Evolutionary conservation across 1,284 basidiomycete genomes (phyloP), one percentile per base, ranked within the genome.

Genomic region (Omphalotus olearius): DNA sequence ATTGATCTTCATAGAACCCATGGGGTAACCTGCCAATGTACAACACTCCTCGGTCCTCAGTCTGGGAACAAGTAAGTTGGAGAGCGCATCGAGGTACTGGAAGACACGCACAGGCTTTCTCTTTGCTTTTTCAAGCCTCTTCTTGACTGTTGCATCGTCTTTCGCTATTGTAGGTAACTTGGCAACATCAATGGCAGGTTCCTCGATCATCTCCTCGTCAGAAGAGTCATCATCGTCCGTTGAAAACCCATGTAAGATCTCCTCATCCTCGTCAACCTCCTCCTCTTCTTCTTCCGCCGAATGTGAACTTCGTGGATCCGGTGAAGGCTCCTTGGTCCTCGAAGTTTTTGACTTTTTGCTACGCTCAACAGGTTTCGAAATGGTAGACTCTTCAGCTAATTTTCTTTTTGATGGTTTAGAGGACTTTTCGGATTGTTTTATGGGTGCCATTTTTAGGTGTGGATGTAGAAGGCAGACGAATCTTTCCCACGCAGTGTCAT

Each of bases 1-100:
- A 85, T 70, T 98, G 88, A 51, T 91, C 88, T 70, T 99, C 97
- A 69, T 93, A 96, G 73, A 99, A 99, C 17, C 95, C 96, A 61
- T 98, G 93, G 1, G 97, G 97, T 57, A 99, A 80, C 56, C 93
- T 85, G 13, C 93, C 88, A 48, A 99, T 78, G 74, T 85, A 96
- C 25, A 99, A 67, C 0, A 96, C 92, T n/a, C 94, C 96, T 44
- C 79, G 78, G 59, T 91, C 83, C 56, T 78, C 79, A 13, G 76
- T 75, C 88, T 91, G 60, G 13, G 26, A 47, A 30, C 17, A 50
- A 28, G 45, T 9, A 46, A 54, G n/a, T 56, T 20, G 41, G 23
- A 49, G 48, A 56, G 37, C 33, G 35, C 13, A 16, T 44, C 38
- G 23, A 54, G 35, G 41, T 3, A n/a, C 13, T 33, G 7, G 25